Conservation (phyloP, 306 rosid genomes). For the Lathyrus tuberosus region DNA sequence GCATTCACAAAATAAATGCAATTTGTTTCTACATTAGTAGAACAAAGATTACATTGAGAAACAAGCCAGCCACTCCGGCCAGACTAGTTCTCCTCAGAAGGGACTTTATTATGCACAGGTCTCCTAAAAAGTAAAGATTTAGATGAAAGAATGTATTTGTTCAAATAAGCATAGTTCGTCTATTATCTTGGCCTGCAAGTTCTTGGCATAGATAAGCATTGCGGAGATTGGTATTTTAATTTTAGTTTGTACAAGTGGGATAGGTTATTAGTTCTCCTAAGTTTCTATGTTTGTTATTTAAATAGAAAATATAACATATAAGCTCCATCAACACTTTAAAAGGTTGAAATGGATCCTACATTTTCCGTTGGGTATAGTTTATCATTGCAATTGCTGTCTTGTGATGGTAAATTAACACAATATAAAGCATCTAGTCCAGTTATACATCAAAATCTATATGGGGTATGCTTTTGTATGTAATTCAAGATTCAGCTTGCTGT, state of each 20-base stretch:
- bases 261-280: not conserved
- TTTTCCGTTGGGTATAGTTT: conserved; percentile 1
- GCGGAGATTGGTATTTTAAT: not conserved
- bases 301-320: conserved; percentile 1
- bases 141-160: no score
- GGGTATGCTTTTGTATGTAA: not conserved
- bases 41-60: no score
- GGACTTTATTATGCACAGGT: no score
- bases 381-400: not conserved
- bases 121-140: no score
- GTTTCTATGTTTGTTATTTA: not conserved
- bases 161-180: no score
- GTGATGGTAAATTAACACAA: conserved; percentile 17
- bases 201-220: no score
- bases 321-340: conserved; percentile 2
- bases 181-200: no score
- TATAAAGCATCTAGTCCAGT: not conserved
- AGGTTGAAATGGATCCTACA: not conserved
- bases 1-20: no score
- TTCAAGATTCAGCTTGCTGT: conserved; percentile 8
- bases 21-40: no score
- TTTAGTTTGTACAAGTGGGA: not conserved
- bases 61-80: no score
- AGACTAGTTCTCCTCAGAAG: no score
- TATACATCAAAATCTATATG: not conserved